Evolutionary conservation across 257 asterid species (phyloP).

Genomic region (Buddleja alternifolia): DNA sequence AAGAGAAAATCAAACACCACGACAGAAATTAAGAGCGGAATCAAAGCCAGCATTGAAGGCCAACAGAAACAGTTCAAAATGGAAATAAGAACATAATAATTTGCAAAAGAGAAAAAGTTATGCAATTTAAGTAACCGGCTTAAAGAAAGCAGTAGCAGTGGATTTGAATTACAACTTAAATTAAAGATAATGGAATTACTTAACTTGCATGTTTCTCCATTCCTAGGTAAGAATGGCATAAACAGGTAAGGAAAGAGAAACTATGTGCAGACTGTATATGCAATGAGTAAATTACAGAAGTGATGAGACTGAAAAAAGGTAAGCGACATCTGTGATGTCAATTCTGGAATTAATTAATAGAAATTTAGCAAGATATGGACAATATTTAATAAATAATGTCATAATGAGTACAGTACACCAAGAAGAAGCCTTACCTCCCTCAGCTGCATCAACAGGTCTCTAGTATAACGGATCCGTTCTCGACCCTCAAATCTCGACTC

Average conservation of each 20-base stretch:
- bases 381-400: not conserved
- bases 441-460: constrained; percentile 76
- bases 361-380: not conserved
- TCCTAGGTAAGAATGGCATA: not conserved
- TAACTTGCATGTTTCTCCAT: not conserved
- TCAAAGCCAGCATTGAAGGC: constrained; percentile 6
- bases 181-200: not conserved
- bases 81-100: not conserved
- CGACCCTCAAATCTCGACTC: constrained; percentile 77
- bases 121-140: not conserved
- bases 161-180: not conserved
- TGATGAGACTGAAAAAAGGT: not conserved
- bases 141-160: not conserved
- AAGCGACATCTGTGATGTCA: not conserved
- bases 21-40: constrained; percentile 1
- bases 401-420: constrained; percentile 2
- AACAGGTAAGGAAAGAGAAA: not conserved
- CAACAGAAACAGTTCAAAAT: constrained; percentile 11
- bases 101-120: not conserved
- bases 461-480: constrained; percentile 67
- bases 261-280: not conserved
- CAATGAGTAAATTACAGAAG: not conserved
- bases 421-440: constrained; percentile 65
- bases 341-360: not conserved
- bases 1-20: constrained; percentile 23